These are phyloP conservation scores for Penicillium nordicum DNA, from an alignment of 2,329 filamentous ascomycete species.

Conservation along the genomic window DNA sequence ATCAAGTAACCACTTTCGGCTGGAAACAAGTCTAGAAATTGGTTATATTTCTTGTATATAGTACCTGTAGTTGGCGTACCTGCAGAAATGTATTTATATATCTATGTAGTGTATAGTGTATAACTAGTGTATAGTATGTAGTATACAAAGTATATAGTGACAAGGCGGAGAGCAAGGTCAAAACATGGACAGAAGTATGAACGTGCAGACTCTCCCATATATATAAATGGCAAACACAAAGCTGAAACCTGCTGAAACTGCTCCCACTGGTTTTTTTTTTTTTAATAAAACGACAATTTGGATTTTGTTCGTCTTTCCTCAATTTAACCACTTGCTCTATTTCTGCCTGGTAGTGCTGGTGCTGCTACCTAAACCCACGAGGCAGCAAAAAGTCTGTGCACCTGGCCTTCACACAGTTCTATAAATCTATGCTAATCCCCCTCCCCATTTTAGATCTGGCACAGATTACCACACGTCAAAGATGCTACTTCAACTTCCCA, in stretches of 20 bases:
- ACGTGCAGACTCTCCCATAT: not conserved
- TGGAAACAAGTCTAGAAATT: not conserved
- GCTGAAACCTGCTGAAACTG: not conserved
- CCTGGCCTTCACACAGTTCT: not conserved
- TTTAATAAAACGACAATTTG: no score
- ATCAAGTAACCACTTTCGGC: not conserved
- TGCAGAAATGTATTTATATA: not conserved
- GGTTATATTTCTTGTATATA: not conserved
- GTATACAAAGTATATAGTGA: no score
- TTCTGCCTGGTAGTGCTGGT: not conserved
- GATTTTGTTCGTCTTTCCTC: not conserved
- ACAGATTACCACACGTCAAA: not conserved
- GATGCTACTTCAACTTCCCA: slow-evolving; percentile 27
- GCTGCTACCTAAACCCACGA: not conserved
- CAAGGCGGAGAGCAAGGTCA: not conserved
- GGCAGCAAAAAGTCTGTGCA: slow-evolving; percentile 6
- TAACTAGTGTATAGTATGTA: no score
- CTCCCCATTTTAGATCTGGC: not conserved
- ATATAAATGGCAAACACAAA: not conserved
- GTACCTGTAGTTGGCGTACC: not conserved
- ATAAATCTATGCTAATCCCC: not conserved
- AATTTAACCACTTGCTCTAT: not conserved
- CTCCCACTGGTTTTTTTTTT: no score
- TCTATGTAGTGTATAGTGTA: not conserved
- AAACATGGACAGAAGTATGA: not conserved